Conservation (phyloP, 495 filamentous ascomycete genomes). For the Tuber umbilicatum region DNA sequence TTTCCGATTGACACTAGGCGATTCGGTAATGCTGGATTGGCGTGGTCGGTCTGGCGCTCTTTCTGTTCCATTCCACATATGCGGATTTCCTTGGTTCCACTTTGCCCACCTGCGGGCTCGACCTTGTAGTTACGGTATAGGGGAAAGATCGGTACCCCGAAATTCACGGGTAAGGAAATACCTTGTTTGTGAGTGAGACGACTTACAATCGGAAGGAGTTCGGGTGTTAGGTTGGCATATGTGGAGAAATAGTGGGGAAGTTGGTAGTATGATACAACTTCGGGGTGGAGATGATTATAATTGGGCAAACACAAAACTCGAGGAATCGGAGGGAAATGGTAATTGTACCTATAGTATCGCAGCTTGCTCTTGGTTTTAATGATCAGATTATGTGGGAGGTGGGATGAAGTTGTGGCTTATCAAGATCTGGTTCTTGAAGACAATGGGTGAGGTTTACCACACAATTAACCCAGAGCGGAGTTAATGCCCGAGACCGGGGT, state of each 20-base stretch:
- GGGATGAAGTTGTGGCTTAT: neutral
- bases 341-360: neutral
- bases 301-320: neutral
- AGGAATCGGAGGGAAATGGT: neutral
- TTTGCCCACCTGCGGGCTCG: neutral
- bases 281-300: neutral
- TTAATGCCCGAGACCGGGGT: neutral
- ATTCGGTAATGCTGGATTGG: neutral
- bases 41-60: neutral
- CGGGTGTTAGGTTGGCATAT: neutral
- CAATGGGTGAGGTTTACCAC: neutral
- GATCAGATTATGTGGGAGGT: neutral
- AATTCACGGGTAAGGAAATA: neutral
- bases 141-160: neutral
- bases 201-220: neutral
- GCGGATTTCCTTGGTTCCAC: neutral
- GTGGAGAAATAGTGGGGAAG: neutral
- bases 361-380: neutral
- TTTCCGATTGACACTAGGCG: neutral
- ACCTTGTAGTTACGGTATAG: neutral
- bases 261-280: neutral
- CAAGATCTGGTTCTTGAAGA: neutral
- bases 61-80: neutral
- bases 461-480: neutral
- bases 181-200: neutral